These are phyloP conservation scores for Xylaria cubensis DNA, from an alignment of 495 filamentous ascomycete species.

Conservation along the genomic window DNA sequence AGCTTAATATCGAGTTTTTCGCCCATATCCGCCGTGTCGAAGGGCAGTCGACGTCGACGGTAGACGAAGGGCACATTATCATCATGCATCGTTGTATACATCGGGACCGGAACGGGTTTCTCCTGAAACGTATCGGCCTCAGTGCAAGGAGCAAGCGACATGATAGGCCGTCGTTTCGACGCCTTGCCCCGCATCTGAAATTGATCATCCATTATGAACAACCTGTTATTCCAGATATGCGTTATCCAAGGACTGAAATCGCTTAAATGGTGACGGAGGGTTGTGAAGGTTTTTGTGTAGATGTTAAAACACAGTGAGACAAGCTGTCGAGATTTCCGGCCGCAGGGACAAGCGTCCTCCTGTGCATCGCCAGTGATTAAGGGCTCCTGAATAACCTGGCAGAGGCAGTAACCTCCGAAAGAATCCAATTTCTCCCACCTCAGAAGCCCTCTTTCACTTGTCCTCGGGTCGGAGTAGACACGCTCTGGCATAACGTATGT, in stretches of 20 bases:
- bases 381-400: conserved; percentile 32
- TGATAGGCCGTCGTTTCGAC: conserved; percentile 17
- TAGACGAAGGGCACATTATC: conserved; percentile 17
- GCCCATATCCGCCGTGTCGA: background rate
- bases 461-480: conserved; percentile 28
- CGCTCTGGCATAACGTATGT: conserved; percentile 32
- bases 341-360: conserved; percentile 28
- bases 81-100: conserved; percentile 24
- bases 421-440: conserved; percentile 40
- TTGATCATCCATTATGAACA: conserved; percentile 31
- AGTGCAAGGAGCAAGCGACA: conserved; percentile 27
- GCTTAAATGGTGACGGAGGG: conserved; percentile 34
- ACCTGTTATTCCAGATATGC: conserved; percentile 37
- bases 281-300: conserved; percentile 38
- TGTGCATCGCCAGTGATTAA: background rate
- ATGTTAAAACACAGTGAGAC: conserved; percentile 42
- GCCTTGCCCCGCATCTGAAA: background rate
- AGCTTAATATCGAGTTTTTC: conserved; percentile 19
- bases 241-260: conserved; percentile 28
- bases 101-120: background rate
- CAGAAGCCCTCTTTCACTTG: conserved; percentile 24
- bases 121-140: conserved; percentile 1
- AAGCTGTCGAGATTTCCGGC: conserved; percentile 28
- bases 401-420: conserved; percentile 39
- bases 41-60: conserved; percentile 17